These are phyloP conservation scores for Polyplosphaeria fusca DNA, from an alignment of 495 filamentous ascomycete species.

Conservation along the genomic window DNA sequence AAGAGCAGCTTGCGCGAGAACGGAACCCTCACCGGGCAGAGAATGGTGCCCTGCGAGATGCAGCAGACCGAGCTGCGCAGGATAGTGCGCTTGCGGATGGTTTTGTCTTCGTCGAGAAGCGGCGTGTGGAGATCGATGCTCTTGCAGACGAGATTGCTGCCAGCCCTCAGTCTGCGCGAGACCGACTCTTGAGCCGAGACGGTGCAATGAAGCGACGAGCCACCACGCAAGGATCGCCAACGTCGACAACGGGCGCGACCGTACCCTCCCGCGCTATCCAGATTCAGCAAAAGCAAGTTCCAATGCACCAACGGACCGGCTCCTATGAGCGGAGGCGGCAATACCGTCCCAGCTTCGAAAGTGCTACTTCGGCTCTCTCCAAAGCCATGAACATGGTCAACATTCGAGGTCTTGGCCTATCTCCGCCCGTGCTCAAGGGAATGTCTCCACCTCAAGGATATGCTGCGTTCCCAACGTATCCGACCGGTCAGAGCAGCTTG, in stretches of 20 bases:
- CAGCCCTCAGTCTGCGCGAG: constrained; percentile 49
- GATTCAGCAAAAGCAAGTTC: constrained; percentile 61
- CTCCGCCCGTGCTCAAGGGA: constrained; percentile 48
- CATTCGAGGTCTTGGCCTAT: constrained; percentile 62
- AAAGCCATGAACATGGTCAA: constrained; percentile 95
- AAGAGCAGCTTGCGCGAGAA: constrained; percentile 45
- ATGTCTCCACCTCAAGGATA: constrained; percentile 75
- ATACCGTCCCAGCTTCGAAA: constrained; percentile 71
- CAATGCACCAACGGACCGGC: constrained; percentile 59
- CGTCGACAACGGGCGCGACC: constrained; percentile 57
- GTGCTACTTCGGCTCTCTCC: constrained; percentile 82
- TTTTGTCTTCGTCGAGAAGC: constrained; percentile 94
- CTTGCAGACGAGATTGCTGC: constrained; percentile 92
- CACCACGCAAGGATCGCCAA: constrained; percentile 59
- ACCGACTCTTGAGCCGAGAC: constrained; percentile 17
- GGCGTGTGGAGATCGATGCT: constrained; percentile 90
- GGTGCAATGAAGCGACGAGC: constrained; percentile 64
- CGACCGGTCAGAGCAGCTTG: constrained; percentile 58
- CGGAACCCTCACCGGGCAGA: constrained; percentile 31
- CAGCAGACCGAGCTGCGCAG: constrained; percentile 73
- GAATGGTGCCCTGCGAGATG: constrained; percentile 51
- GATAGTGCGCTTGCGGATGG: constrained; percentile 88
- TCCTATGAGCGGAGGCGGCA: constrained; percentile 78
- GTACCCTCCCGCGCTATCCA: constrained; percentile 62
- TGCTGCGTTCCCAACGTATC: constrained; percentile 80